These are phyloP conservation scores for Yarrowia sp. DNA, from an alignment of 805 yeast genomes.

Conservation along the genomic window DNA sequence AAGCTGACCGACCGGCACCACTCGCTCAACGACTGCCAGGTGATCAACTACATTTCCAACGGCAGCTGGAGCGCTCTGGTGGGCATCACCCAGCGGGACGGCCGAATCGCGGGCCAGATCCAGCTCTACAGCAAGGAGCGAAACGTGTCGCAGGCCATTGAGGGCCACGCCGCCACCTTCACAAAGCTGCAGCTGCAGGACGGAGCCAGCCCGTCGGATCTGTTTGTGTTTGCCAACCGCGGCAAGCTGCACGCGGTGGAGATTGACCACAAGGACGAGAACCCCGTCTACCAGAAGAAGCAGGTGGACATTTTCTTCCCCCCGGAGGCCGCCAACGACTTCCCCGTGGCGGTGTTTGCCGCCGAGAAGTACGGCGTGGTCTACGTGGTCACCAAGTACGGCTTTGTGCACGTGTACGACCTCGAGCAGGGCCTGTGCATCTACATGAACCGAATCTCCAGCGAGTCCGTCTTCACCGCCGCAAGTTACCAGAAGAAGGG, in stretches of 20 bases:
- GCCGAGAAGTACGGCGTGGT: conserved; percentile 85
- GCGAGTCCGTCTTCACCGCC: conserved; percentile 94
- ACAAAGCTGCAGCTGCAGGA: conserved; percentile 77
- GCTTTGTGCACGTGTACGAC: conserved; percentile 95
- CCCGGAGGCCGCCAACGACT: conserved; percentile 93
- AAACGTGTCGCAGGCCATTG: conserved; percentile 94
- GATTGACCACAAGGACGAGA: conserved; percentile 87
- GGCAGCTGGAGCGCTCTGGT: conserved; percentile 93
- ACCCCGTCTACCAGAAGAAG: conserved; percentile 87
- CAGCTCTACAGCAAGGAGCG: conserved; percentile 89
- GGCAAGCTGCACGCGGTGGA: conserved; percentile 91
- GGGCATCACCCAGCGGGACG: conserved; percentile 93
- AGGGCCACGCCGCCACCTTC: conserved; percentile 95
- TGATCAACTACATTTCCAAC: conserved; percentile 88
- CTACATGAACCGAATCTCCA: conserved; percentile 94
- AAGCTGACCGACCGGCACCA: conserved; percentile 84
- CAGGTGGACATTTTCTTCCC: conserved; percentile 95
- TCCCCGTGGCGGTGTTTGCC: conserved; percentile 91
- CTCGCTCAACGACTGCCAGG: conserved; percentile 75
- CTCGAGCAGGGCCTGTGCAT: conserved; percentile 89
- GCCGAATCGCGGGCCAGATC: conserved; percentile 93
- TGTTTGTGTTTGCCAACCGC: conserved; percentile 92
- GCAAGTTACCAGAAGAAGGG: conserved; percentile 77
- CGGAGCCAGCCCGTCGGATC: conserved; percentile 75
- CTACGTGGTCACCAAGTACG: conserved; percentile 91